Conservation (phyloP, 2,329 filamentous ascomycete genomes). For the Cladosporium sp. region DNA sequence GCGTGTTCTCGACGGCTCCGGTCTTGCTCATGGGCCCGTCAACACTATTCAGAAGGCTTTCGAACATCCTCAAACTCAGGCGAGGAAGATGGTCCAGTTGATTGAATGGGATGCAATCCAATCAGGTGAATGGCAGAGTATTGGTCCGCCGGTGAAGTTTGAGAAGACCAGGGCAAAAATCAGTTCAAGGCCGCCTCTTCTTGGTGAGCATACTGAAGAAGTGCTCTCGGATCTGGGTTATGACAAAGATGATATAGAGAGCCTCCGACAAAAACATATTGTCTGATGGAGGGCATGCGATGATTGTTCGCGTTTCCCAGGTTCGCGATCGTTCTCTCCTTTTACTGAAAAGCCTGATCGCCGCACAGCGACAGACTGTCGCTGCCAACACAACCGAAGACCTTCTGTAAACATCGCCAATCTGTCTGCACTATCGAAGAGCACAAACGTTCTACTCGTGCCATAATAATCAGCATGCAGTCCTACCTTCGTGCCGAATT, state of each 20-base stretch:
- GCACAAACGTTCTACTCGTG: not conserved
- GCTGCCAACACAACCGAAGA: too few species aligned
- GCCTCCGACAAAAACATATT: conserved; percentile 17
- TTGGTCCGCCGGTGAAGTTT: conserved; percentile 27
- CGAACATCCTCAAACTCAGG: conserved; percentile 40
- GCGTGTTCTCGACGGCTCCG: conserved; percentile 37
- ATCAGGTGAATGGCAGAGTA: conserved; percentile 23
- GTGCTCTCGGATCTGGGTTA: conserved; percentile 20
- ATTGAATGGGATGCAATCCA: conserved; percentile 20
- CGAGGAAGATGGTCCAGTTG: conserved; percentile 25
- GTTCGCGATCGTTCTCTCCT: too few species aligned
- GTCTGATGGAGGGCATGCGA: not conserved
- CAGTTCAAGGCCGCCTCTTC: conserved; percentile 21
- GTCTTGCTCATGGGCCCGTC: conserved; percentile 45
- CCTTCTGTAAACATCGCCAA: not conserved
- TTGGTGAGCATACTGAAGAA: conserved; percentile 27
- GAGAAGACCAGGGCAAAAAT: conserved; percentile 23
- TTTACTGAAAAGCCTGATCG: too few species aligned
- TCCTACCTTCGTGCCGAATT: not conserved
- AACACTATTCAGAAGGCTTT: conserved; percentile 45
- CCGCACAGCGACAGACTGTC: too few species aligned
- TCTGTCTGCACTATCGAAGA: not conserved
- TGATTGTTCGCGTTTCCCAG: not conserved
- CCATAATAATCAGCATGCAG: not conserved
- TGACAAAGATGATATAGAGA: conserved; percentile 13